These are phyloP conservation scores for Termitomyces sp. DNA, from an alignment of 768 basidiomycete genomes.

Conservation along the genomic window DNA sequence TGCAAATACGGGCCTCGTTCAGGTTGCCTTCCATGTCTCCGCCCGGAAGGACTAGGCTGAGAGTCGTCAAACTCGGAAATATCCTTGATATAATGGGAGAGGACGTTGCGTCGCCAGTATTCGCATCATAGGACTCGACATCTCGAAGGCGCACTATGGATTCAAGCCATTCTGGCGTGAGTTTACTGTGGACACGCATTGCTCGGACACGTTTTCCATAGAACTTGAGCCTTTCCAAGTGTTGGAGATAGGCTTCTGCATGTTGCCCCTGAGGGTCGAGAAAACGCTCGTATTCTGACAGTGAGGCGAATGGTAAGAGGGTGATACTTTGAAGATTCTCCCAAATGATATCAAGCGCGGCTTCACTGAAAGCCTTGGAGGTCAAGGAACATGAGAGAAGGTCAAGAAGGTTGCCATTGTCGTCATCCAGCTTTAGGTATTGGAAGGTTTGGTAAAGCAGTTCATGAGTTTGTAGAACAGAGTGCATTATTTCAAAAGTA, in stretches of 20 bases:
- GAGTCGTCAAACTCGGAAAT: neutral
- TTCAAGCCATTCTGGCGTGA: neutral
- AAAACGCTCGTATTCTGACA: neutral
- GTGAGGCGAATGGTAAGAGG: slow-evolving; percentile 3
- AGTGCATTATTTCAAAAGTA: neutral
- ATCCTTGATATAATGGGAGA: neutral
- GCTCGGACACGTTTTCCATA: slow-evolving; percentile 5
- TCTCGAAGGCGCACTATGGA: neutral
- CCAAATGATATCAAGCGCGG: slow-evolving; percentile 9
- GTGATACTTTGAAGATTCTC: neutral
- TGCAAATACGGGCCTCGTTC: neutral
- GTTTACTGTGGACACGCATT: slow-evolving; percentile 6
- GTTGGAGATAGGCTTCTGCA: neutral
- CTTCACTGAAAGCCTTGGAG: slow-evolving; percentile 7
- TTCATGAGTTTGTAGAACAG: slow-evolving; percentile 4
- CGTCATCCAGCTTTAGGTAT: neutral
- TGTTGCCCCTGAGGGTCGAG: neutral
- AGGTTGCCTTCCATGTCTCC: neutral
- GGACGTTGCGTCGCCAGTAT: neutral
- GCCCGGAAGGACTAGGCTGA: neutral
- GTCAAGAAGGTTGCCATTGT: neutral
- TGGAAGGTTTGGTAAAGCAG: neutral
- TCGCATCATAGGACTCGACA: neutral
- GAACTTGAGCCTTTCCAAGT: slow-evolving; percentile 8
- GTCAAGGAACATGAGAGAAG: slow-evolving; percentile 6